Evolutionary conservation across 208 protist genomes (phyloP), one percentile per base, ranked within the genome.

Genomic region (Trypanosoma avium): DNA sequence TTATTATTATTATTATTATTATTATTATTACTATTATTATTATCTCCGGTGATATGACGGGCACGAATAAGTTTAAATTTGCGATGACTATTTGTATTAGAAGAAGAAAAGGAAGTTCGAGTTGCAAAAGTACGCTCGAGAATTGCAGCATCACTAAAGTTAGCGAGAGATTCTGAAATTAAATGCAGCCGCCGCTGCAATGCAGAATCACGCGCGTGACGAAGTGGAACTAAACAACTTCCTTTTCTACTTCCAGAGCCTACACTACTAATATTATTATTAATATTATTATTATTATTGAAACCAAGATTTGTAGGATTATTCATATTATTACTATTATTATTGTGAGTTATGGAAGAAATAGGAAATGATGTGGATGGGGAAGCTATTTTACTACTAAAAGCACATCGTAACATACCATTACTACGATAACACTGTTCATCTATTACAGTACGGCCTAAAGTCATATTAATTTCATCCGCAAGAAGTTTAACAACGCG

Each of bases 351-450:
- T n/a, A n/a, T n/a, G n/a, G n/a, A n/a, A n/a, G n/a, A n/a, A n/a
- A n/a, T n/a, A n/a, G n/a, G n/a, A n/a, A n/a, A n/a, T n/a, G n/a
- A n/a, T n/a, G n/a, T 22, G 21, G 58, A 29, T 2, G 67, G 38
- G 26, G 73, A 42, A 21, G 47, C 49, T 29, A 90, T 43, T 57
- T 93, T 93, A 21, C 63, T 66, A 55, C 77, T 89, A 60, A 79
- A 93, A 27, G 84, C 87, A 62, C 84, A 91, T 43, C 87, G 87
- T 68, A 93, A 73, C 87, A 90, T 88, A 50, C 84, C 87, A 57
- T 83, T 75, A 5, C 61, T 60, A 17, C 87, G 79, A 63, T 93
- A 93, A 73, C 84, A 91, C 35, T 71, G 75, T 53, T 70, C 69
- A 69, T 93, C 87, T 22, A 93, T 77, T 4, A 90, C 49, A 19